These are phyloP conservation scores for Saccharomycopsis selenospora DNA, from an alignment of 805 yeast genomes.

Conservation along the genomic window DNA sequence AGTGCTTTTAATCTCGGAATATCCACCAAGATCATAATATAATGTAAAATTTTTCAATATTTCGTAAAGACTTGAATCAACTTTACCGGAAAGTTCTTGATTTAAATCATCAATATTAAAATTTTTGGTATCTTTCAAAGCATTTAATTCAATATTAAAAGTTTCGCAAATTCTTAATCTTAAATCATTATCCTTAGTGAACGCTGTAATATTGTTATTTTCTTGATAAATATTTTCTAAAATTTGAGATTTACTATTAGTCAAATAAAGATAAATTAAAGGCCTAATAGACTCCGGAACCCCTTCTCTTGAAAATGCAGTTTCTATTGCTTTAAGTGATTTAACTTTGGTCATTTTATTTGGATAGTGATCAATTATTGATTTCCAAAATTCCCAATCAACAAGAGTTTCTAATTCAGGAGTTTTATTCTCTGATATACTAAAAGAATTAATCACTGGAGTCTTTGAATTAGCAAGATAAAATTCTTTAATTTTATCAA, in stretches of 20 bases:
- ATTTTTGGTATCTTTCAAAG: constrained; percentile 10
- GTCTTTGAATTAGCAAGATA: constrained; percentile 8
- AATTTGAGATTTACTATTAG: constrained; percentile 14
- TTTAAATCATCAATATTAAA: constrained; percentile 16
- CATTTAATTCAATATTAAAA: constrained; percentile 12
- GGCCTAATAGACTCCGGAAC: constrained; percentile 11
- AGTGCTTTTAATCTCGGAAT: constrained; percentile 12
- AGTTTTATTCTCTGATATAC: no score
- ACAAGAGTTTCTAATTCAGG: neutral
- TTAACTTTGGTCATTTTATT: constrained; percentile 12
- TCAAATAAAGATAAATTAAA: constrained; percentile 11
- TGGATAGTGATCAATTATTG: constrained; percentile 16
- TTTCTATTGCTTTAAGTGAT: constrained; percentile 14
- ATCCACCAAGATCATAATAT: constrained; percentile 18
- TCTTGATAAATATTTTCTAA: constrained; percentile 17
- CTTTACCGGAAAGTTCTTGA: constrained; percentile 15
- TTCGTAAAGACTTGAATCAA: constrained; percentile 15
- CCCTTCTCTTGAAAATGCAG: constrained; percentile 7
- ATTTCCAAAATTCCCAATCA: constrained; percentile 19
- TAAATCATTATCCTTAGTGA: constrained; percentile 14
- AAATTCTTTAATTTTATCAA: constrained; percentile 11
- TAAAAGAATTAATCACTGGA: constrained; percentile 15
- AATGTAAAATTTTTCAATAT: constrained; percentile 16
- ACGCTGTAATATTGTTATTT: constrained; percentile 9
- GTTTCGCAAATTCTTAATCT: constrained; percentile 13